Base-by-base conservation (phyloP, 2,329 filamentous ascomycete genomes). In the Pochonia chlamydosporia region DNA sequence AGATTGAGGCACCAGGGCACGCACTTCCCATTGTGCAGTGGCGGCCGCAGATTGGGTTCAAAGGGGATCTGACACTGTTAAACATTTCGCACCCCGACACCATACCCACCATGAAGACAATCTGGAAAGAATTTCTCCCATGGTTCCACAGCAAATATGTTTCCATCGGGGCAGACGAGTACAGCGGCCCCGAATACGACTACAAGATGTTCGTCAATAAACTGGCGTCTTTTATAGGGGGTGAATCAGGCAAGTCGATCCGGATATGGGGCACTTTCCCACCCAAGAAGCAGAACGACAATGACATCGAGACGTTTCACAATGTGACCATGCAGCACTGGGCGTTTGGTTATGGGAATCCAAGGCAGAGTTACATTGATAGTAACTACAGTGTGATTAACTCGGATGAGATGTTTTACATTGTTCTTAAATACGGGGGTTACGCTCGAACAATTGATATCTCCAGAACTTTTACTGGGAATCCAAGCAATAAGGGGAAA, bases 1-100 rank as follows among this genome's bases (percentile, higher is more conserved):
- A 82, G 57, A 79, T 82, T 21, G 79, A 83, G 56, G 70, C 76
- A 1, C 79, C 79, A 0, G 79, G 78, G 0, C 79, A 83, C 50
- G 71, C 74, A 1, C 61, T 82, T 1, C 70, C 72, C 5, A 71
- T 82, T 21, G 74, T 74, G 1, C 77, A 82, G 54, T 82, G 79
- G 78, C 78, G 74, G 50, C 78, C 78, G 0, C 69, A 81, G 50
- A 59, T 82, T 14, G 77, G 71, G 0, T 62, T 79, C 10, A 57
- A 62, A 3, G 57, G 51, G 11, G 70, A 76, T 46, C 59, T 72
- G 4, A 77, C 75, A 40, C 61, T 81, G 44, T 61, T 82, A 5
- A 60, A 62, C 35, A 49, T 62, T 6, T 56, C 56, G 0, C 69
- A 79, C 50, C 75, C 75, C 0, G 74, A 77, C 3, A 75, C 74